Percentiles rank a stretch among this genome's conserved stretches.
Conservation (phyloP, 2,329 filamentous ascomycete genomes). For the Aspergillus pseudoglaucus region DNA sequence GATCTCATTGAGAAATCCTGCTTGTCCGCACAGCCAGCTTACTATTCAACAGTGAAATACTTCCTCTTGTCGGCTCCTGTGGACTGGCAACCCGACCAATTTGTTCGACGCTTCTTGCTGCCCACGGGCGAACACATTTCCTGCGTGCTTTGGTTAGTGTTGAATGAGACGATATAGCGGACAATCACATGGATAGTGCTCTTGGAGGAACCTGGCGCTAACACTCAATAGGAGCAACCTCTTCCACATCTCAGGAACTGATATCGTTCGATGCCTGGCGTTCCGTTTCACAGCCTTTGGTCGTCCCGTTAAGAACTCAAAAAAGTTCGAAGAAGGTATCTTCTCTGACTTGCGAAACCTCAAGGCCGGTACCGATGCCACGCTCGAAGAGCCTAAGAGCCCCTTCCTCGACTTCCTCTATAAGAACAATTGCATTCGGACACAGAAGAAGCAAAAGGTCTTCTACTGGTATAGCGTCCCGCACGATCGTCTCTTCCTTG, state of each 20-base stretch:
- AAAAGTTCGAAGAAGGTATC: conserved; percentile 99
- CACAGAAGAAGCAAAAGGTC: conserved; percentile 99
- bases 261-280: conserved; percentile 95
- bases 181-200: neutral
- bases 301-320: conserved; percentile 96
- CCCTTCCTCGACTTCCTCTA: conserved; percentile 97
- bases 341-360: conserved; percentile 97
- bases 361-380: conserved; percentile 96
- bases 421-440: conserved; percentile 99
- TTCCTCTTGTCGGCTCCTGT: conserved; percentile 98
- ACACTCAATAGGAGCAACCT: conserved; percentile 71
- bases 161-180: conserved; percentile 1
- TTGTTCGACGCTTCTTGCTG: conserved; percentile 89
- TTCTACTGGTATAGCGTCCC: conserved; percentile 99
- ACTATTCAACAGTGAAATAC: conserved; percentile 72
- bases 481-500: conserved; percentile 93
- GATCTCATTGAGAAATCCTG: conserved; percentile 33
- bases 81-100: conserved; percentile 94
- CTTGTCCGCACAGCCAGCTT: conserved; percentile 1
- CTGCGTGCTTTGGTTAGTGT: conserved; percentile 77
- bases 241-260: conserved; percentile 97
- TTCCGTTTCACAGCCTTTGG: conserved; percentile 99
- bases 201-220: conserved; percentile 7
- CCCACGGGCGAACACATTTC: conserved; percentile 98
- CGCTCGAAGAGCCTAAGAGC: conserved; percentile 97